Evolutionary conservation across 371 early-diverging fungal genomes (phyloP), one percentile per base, ranked within the genome.

Genomic region (Saksenaea vasiformis): DNA sequence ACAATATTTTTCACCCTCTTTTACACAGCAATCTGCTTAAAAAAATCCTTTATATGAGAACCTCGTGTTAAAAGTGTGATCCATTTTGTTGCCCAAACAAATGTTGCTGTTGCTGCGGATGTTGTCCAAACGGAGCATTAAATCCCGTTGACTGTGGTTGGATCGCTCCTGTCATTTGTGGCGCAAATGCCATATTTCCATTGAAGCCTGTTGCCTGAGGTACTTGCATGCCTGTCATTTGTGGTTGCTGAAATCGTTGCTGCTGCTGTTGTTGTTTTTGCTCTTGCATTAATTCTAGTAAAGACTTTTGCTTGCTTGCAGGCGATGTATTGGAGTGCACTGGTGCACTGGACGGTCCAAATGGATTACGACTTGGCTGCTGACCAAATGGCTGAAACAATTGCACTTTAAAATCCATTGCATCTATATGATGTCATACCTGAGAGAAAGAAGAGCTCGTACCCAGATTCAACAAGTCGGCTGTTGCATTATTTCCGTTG

Each of bases 341-440:
- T 31, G 31, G 51, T 3, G 62, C 37, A 19, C 57, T 58, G 2
- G 61, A 35, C 31, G 73, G 78, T n/a, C 79, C 79, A 59, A 79
- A 79, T 10, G 79, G 79, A 34, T 79, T 79, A 22, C 68, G 70
- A 56, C 58, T 77, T 15, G 75, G 44, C 57, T 73, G 75, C 26
- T 68, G 71, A 27, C 64, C 69, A 62, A 78, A 72, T 14, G 78
- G 44, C 59, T 64, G 24, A 26, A 10, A 58, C n/a, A 15, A 17
- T 31, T 54, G 27, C 54, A 15, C 17, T 38, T 22, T 24, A 35
- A 14, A 43, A 57, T 19, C 36, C n/a, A 5, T 54, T 44, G 15
- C 37, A 5, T 55, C 36, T 9, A 27, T 54, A 37, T n/a, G 35
- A 15, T 62, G 5, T 17, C 47, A 10, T 22, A 47, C 51, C 26